Evolutionary conservation across 2,329 filamentous ascomycete genomes (phyloP).

Genomic region (Sporothrix euskadiensis): DNA sequence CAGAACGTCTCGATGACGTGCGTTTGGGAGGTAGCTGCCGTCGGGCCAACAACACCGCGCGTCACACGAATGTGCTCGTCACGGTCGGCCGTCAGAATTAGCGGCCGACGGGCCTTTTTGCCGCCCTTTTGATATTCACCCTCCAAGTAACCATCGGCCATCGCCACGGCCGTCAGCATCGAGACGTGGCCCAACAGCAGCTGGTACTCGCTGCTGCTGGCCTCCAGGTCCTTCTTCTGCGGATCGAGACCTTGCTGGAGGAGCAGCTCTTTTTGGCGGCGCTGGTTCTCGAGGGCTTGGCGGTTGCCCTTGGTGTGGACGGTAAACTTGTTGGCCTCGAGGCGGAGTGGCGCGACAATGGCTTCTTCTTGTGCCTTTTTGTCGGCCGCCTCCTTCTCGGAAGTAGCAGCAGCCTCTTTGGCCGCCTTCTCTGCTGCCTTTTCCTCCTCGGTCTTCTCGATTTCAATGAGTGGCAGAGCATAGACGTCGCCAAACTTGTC

Average conservation of each 20-base stretch:
- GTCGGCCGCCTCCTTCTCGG: background rate
- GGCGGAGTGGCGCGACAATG: conserved; percentile 46
- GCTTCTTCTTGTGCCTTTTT: conserved; percentile 26
- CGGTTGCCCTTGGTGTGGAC: conserved; percentile 67
- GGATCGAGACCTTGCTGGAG: conserved; percentile 32
- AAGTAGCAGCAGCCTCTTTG: background rate
- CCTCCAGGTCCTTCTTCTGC: conserved; percentile 35
- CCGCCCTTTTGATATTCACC: conserved; percentile 5
- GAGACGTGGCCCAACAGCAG: conserved; percentile 91
- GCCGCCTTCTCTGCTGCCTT: conserved; percentile 13
- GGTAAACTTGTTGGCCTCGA: conserved; percentile 56
- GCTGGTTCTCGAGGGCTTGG: conserved; percentile 60
- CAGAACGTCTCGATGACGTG: conserved; percentile 90
- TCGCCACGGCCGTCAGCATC: conserved; percentile 76
- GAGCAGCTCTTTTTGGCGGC: conserved; percentile 46
- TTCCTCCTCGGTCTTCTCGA: conserved; percentile 25
- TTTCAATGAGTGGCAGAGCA: conserved; percentile 68
- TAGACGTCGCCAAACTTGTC: conserved; percentile 99
- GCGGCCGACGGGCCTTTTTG: conserved; percentile 39
- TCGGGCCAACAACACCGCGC: conserved; percentile 55
- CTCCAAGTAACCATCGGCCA: conserved; percentile 47
- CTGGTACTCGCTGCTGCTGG: conserved; percentile 35
- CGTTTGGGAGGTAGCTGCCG: conserved; percentile 60
- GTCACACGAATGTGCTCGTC: conserved; percentile 84
- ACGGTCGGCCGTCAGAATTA: conserved; percentile 58